Base-by-base conservation (phyloP, 1,139 yeast genomes). In the Yamadazyma mexicana region DNA sequence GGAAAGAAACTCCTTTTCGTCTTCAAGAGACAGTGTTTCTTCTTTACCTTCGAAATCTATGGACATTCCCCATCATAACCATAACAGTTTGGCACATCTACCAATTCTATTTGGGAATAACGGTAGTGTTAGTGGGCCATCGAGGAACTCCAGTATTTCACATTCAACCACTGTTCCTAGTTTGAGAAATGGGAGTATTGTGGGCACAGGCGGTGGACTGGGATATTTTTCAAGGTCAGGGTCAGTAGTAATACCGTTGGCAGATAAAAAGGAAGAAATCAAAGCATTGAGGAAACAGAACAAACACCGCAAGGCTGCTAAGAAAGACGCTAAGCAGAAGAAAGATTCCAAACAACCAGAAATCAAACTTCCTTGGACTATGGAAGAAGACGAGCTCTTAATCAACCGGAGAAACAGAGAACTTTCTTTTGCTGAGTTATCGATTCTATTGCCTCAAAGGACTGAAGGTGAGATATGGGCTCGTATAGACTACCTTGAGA, bases 301-400 rank as follows among this genome's bases (percentile, higher is more conserved):
- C 36, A 51, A 44, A 43, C 46, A 43, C 34, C 33, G 40, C 40
- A 37, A 42, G 37, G 40, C 32, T 17, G 34, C 42, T 25, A 43
- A 35, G 27, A 37, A 42, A 20, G 48, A 42, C 11, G 38, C 43
- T 11, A 47, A 45, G 30, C 36, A 37, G 15, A 45, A 46, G 24
- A 37, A 50, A 33, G 39, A 40, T 11, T 42, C 44, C 14, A 42
- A 49, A 25, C 47, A 55, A 7, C 63, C 69, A 1, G 58, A 64
- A 14, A 60, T 71, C 42, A 65, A 68, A 39, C 59, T 72, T 36
- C 77, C 77, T 1, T 72, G 77, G 77, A 56, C 75, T 1, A 76
- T 77, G 61, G 95, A 87, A 49, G 95, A 88, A 59, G 92, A 85
- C 54, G 81, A 84, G 44, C 64, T 88, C 40, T 58, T 84, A 31